Conservation (phyloP, 257 asterid genomes). For the Nyctanthes arbortristis region DNA sequence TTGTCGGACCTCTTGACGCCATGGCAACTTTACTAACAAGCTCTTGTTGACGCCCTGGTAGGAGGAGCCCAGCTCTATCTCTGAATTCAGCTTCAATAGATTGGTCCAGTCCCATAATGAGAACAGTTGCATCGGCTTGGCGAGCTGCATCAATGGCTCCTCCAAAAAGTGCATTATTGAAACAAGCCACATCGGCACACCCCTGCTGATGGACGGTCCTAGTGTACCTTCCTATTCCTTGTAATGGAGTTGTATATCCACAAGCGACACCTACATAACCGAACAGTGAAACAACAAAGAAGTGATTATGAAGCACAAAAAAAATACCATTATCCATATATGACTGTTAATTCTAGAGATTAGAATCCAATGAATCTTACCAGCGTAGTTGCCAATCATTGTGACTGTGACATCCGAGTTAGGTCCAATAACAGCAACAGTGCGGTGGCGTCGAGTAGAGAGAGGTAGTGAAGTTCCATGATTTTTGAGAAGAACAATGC, state of each 20-base stretch:
- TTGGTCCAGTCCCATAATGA: constrained; percentile 79
- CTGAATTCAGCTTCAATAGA: constrained; percentile 71
- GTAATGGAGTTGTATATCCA: constrained; percentile 68
- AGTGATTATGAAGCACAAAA: no score
- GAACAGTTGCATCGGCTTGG: constrained; percentile 58
- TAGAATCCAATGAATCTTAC: no score
- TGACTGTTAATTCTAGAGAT: no score
- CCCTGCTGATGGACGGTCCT: constrained; percentile 64
- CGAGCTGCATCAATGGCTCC: constrained; percentile 66
- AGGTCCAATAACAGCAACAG: constrained; percentile 77
- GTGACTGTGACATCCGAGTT: constrained; percentile 68
- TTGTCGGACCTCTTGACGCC: constrained; percentile 62
- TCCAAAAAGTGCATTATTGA: constrained; percentile 40
- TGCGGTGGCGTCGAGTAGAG: constrained; percentile 45
- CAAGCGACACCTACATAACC: constrained; percentile 56
- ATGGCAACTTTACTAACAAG: constrained; percentile 66
- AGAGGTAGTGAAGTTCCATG: constrained; percentile 65
- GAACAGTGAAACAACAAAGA: no score
- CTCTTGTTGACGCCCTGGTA: constrained; percentile 72
- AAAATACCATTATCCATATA: no score
- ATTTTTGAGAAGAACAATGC: constrained; percentile 74
- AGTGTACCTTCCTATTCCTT: constrained; percentile 55
- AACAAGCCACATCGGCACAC: constrained; percentile 64
- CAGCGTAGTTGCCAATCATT: constrained; percentile 86
- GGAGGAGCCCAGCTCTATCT: constrained; percentile 61